These are phyloP conservation scores for Dictyostelium capitatum DNA, from an alignment of 78 protist species.

Conservation along the genomic window DNA sequence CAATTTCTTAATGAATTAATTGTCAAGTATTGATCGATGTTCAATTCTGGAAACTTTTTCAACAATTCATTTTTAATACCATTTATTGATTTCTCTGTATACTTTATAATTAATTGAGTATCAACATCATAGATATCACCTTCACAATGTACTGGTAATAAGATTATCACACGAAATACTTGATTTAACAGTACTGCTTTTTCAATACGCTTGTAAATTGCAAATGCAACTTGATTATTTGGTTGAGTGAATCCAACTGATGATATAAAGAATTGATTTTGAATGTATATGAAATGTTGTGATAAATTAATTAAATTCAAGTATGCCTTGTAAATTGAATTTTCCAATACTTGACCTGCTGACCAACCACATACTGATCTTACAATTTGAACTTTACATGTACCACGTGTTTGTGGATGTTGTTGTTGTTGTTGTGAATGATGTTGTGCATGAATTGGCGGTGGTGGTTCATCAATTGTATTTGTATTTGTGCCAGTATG, in stretches of 20 bases:
- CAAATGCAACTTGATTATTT: constrained; percentile 72
- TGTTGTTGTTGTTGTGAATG: constrained; percentile 8
- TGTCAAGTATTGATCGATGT: constrained; percentile 50
- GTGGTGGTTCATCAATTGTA: background rate
- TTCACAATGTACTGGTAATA: constrained; percentile 65
- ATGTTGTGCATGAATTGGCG: background rate
- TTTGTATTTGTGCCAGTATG: background rate
- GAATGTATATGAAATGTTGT: constrained; percentile 83
- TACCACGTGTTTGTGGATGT: constrained; percentile 20
- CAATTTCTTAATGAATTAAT: constrained; percentile 51
- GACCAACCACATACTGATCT: constrained; percentile 83
- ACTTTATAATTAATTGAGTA: constrained; percentile 59
- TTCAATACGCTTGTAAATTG: constrained; percentile 59
- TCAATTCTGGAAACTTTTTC: constrained; percentile 56
- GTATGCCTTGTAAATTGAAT: constrained; percentile 81
- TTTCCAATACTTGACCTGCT: constrained; percentile 79
- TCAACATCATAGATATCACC: constrained; percentile 63
- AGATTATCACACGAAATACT: constrained; percentile 31
- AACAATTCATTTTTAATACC: constrained; percentile 46
- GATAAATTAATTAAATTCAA: constrained; percentile 60
- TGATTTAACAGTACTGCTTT: constrained; percentile 54
- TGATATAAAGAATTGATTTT: constrained; percentile 78
- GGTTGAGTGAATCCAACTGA: constrained; percentile 41
- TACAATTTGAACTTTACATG: constrained; percentile 70
- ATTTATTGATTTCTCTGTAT: constrained; percentile 45